Conservation (phyloP, 2,329 filamentous ascomycete genomes). For the Aciculosporium take region DNA sequence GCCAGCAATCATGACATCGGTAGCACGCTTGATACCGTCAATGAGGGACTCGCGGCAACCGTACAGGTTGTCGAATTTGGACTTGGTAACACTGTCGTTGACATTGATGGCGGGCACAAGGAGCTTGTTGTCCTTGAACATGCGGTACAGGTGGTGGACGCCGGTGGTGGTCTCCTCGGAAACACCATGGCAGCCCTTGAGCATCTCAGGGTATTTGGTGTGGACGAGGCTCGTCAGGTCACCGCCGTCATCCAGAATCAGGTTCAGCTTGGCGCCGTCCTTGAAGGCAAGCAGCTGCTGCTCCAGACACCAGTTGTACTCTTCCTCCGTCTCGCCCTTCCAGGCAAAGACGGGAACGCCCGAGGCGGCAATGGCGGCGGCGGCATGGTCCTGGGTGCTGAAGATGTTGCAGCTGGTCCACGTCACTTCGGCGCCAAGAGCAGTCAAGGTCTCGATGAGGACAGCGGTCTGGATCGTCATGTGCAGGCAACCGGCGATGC, state of each 20-base stretch:
- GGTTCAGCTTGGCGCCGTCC: slow-evolving; percentile 89
- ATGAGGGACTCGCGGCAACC: slow-evolving; percentile 97
- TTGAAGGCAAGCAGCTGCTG: slow-evolving; percentile 97
- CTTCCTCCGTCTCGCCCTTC: slow-evolving; percentile 94
- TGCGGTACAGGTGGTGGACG: slow-evolving; percentile 98
- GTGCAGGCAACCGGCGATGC: slow-evolving; percentile 96
- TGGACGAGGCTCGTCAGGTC: slow-evolving; percentile 93
- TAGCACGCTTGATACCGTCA: slow-evolving; percentile 99
- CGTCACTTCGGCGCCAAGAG: slow-evolving; percentile 94
- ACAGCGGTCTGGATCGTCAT: slow-evolving; percentile 99
- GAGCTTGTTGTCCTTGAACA: slow-evolving; percentile 83
- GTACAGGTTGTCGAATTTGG: slow-evolving; percentile 99
- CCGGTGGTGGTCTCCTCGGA: slow-evolving; percentile 99
- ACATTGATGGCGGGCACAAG: slow-evolving; percentile 96
- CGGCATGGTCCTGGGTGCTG: slow-evolving; percentile 97
- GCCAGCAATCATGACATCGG: slow-evolving; percentile 99
- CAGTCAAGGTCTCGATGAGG: slow-evolving; percentile 91
- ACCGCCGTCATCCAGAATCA: slow-evolving; percentile 98
- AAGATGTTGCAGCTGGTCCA: slow-evolving; percentile 99
- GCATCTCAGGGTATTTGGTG: slow-evolving; percentile 96
- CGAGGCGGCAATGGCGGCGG: slow-evolving; percentile 85
- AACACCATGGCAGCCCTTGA: slow-evolving; percentile 95
- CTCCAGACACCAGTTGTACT: slow-evolving; percentile 99
- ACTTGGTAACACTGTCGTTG: slow-evolving; percentile 99
- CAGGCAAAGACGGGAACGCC: slow-evolving; percentile 75